These are phyloP conservation scores for Trametopsis cervina DNA, from an alignment of 768 basidiomycete genomes.

Conservation along the genomic window DNA sequence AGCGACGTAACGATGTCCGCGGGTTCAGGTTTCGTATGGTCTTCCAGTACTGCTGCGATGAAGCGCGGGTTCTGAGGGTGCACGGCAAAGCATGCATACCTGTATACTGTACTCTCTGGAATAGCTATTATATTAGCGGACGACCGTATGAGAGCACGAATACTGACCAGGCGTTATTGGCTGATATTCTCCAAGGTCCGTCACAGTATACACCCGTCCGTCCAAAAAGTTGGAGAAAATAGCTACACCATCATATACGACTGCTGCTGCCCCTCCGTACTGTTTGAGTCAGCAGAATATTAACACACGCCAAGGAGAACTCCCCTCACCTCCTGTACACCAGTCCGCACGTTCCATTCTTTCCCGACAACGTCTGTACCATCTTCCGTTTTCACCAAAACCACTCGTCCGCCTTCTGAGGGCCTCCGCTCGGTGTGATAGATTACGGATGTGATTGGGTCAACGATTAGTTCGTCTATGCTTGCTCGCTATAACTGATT, in stretches of 20 bases:
- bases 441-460: slow-evolving; percentile 35
- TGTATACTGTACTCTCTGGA: slow-evolving; percentile 41
- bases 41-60: slow-evolving; percentile 60
- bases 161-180: slow-evolving; percentile 57
- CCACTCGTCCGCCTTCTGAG: slow-evolving; percentile 44
- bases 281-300: not conserved
- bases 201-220: slow-evolving; percentile 43
- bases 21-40: slow-evolving; percentile 53
- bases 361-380: slow-evolving; percentile 45
- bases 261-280: slow-evolving; percentile 62
- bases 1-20: slow-evolving; percentile 50
- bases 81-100: slow-evolving; percentile 58
- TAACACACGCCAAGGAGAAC: not conserved
- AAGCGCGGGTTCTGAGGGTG: slow-evolving; percentile 48
- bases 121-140: slow-evolving; percentile 3
- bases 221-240: slow-evolving; percentile 57
- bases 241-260: slow-evolving; percentile 39
- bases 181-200: slow-evolving; percentile 28
- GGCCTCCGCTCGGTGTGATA: slow-evolving; percentile 60
- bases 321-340: slow-evolving; percentile 45
- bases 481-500: slow-evolving; percentile 20
- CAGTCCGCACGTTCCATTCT: slow-evolving; percentile 48
- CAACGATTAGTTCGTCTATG: slow-evolving; percentile 43
- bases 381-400: slow-evolving; percentile 45
- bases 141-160: not conserved